phyloP scores from a whole-genome alignment of 23 red algal species.

The Chondrus crispus region DNA sequence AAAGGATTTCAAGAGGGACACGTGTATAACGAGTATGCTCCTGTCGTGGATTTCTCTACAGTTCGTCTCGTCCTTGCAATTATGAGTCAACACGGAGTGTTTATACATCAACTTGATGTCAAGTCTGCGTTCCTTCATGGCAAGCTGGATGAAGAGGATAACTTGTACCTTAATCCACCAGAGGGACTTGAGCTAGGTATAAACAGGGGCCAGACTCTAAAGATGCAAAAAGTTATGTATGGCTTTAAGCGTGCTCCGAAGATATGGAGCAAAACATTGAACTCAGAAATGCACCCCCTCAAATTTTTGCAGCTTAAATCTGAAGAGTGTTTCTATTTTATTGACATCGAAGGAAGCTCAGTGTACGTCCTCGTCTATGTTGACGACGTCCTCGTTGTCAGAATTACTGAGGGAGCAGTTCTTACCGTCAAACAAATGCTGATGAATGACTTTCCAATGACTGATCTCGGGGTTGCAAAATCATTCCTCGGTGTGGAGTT shows the following conservation, averaged over 20 bases:
- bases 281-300: not conserved
- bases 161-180: not conserved
- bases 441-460: not conserved
- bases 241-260: not conserved
- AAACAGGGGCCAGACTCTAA: not conserved
- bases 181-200: not conserved
- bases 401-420: not conserved
- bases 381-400: not conserved
- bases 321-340: conserved; percentile 9
- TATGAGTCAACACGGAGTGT: not conserved
- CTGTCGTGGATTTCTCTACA: not conserved
- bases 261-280: not conserved
- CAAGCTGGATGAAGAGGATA: not conserved
- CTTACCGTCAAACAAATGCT: not conserved
- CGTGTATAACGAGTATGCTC: not conserved
- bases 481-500: conserved; percentile 15
- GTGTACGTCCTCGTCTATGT: not conserved
- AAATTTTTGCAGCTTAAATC: not conserved
- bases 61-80: not conserved
- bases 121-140: not conserved
- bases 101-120: not conserved
- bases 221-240: not conserved
- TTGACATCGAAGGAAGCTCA: not conserved
- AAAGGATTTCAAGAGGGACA: not conserved
- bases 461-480: not conserved